These are phyloP conservation scores for Aureoboletus auriporus DNA, from an alignment of 768 basidiomycete genomes.

Conservation along the genomic window DNA sequence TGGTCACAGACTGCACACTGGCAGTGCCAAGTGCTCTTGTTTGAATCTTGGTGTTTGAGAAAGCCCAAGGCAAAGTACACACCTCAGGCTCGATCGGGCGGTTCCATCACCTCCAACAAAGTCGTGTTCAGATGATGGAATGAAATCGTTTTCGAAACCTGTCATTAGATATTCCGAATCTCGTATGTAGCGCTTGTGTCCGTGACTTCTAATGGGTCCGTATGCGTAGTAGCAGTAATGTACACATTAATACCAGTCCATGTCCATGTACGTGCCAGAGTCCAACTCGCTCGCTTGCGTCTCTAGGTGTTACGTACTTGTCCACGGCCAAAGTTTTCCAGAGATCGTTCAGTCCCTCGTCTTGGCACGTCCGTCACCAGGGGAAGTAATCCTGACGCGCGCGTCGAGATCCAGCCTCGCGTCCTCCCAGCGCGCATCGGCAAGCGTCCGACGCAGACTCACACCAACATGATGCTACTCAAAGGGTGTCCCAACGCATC, in stretches of 20 bases:
- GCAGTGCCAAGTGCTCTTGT: no score
- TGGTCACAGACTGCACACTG: no score
- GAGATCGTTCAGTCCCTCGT: background rate
- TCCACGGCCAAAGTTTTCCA: background rate
- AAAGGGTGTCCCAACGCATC: background rate
- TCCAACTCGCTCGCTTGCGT: no score
- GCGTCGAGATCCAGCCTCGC: background rate
- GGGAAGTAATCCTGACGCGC: background rate
- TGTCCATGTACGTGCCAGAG: background rate
- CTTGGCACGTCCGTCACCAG: background rate
- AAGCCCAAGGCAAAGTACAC: no score
- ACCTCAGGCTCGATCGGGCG: no score
- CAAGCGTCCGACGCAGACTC: background rate
- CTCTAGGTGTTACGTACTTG: background rate
- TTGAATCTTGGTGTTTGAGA: no score
- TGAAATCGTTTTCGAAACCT: background rate
- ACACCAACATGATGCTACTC: background rate
- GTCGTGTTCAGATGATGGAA: no score
- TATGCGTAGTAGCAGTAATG: background rate
- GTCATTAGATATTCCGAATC: background rate
- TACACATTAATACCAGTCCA: background rate
- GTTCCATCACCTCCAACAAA: no score
- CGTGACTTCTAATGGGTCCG: background rate
- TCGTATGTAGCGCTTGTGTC: background rate
- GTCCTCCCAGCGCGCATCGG: background rate